A percentile compares a stretch with the other conserved stretches of the same genome.
phyloP scores from a whole-genome alignment of 2,329 filamentous ascomycete species.

The Talaromyces sp. region DNA sequence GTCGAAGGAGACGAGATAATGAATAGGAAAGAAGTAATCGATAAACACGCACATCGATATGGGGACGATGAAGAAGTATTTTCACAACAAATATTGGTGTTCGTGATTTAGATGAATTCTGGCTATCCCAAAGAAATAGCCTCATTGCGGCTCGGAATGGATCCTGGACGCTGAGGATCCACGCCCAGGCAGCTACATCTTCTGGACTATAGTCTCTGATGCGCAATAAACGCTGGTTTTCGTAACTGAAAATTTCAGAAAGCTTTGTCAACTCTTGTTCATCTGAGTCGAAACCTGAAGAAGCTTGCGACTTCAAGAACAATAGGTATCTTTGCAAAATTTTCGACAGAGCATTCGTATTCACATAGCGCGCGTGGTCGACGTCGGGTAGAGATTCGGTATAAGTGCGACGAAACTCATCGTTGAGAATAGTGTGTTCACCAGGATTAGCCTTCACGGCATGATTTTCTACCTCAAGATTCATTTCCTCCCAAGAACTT shows the following conservation, averaged over 20 bases:
- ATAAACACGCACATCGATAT: slow-evolving; percentile 42
- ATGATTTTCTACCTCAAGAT: neutral
- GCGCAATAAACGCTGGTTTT: slow-evolving; percentile 29
- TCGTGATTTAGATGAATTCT: slow-evolving; percentile 20
- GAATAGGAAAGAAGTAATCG: slow-evolving; percentile 42
- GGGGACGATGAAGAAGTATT: slow-evolving; percentile 45
- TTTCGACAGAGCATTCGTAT: slow-evolving; percentile 26
- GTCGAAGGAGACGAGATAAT: slow-evolving; percentile 32
- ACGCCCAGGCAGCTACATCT: slow-evolving; percentile 47
- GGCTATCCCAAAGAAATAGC: slow-evolving; percentile 31
- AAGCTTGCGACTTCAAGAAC: neutral
- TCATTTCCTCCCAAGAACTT: neutral
- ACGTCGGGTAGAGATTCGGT: slow-evolving; percentile 9
- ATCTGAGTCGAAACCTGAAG: slow-evolving; percentile 1
- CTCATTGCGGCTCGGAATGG: slow-evolving; percentile 36
- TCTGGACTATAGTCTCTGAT: slow-evolving; percentile 32
- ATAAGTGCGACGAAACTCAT: neutral
- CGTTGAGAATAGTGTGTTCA: neutral
- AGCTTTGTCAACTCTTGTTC: slow-evolving; percentile 28
- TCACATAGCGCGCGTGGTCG: slow-evolving; percentile 4
- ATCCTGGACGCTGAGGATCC: slow-evolving; percentile 42
- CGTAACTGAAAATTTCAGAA: slow-evolving; percentile 30
- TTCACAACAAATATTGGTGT: slow-evolving; percentile 48
- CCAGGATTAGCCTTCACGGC: neutral
- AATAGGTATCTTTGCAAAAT: slow-evolving; percentile 36